Evolutionary conservation across 1,139 yeast genomes (phyloP).

Genomic region (Yamadazyma triangularis): DNA sequence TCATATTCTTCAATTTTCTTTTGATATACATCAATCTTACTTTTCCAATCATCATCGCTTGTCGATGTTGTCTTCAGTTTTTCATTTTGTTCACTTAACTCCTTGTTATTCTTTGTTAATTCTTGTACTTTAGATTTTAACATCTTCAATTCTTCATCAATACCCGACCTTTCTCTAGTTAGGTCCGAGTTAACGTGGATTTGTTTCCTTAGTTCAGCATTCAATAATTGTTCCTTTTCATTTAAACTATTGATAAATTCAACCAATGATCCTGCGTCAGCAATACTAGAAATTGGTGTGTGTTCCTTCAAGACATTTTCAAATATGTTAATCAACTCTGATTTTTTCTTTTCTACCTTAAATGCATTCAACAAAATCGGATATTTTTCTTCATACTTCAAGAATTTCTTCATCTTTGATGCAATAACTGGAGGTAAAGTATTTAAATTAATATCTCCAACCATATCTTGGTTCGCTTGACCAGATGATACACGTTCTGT

Average conservation of each 20-base stretch:
- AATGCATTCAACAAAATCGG: slow-evolving; percentile 81
- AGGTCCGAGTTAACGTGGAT: slow-evolving; percentile 12
- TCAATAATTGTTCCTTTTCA: slow-evolving; percentile 56
- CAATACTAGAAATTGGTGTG: slow-evolving; percentile 74
- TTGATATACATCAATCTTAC: not conserved
- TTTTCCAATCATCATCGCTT: no score
- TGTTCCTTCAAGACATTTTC: slow-evolving; percentile 71
- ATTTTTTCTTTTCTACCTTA: slow-evolving; percentile 69
- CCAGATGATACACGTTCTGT: not conserved
- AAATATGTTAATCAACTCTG: slow-evolving; percentile 57
- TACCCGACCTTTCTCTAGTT: slow-evolving; percentile 11
- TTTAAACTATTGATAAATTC: slow-evolving; percentile 66
- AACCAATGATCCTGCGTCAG: slow-evolving; percentile 65
- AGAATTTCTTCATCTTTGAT: slow-evolving; percentile 68
- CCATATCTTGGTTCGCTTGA: not conserved
- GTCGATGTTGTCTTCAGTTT: not conserved
- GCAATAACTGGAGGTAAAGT: slow-evolving; percentile 52
- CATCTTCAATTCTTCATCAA: slow-evolving; percentile 13
- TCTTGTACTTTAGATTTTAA: slow-evolving; percentile 3
- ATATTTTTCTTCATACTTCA: slow-evolving; percentile 84
- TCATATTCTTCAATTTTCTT: slow-evolving; percentile 2
- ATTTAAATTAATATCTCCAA: slow-evolving; percentile 21
- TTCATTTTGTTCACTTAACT: not conserved
- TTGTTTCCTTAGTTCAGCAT: slow-evolving; percentile 42
- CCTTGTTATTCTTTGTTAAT: not conserved